Evolutionary conservation across 2,329 filamentous ascomycete species (phyloP).

Genomic region (Fusarium sp.): DNA sequence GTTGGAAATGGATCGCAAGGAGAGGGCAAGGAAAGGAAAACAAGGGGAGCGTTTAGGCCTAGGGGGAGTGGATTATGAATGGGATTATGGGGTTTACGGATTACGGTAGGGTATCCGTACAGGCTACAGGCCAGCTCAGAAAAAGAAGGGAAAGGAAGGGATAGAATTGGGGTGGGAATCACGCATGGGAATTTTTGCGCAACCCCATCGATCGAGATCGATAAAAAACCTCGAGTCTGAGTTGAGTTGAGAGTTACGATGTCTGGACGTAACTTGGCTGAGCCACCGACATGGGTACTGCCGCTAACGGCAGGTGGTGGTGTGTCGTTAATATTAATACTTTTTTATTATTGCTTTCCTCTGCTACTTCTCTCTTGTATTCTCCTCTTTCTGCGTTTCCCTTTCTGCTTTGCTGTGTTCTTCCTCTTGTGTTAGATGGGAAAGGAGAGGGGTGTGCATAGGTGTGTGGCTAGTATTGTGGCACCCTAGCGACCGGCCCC

Average conservation of each 20-base stretch:
- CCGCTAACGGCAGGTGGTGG: constrained; percentile 29
- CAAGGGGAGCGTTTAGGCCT: constrained; percentile 25
- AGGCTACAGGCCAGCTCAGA: constrained; percentile 11
- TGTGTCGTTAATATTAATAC: constrained; percentile 16
- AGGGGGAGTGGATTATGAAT: background rate
- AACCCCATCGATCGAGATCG: constrained; percentile 56
- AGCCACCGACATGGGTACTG: constrained; percentile 39
- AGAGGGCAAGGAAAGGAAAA: constrained; percentile 26
- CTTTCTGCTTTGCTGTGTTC: background rate
- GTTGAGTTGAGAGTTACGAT: constrained; percentile 34
- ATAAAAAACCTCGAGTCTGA: constrained; percentile 45
- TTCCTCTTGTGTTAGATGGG: background rate
- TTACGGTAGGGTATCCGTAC: background rate
- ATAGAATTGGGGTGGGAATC: constrained; percentile 48
- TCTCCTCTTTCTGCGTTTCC: constrained; percentile 8
- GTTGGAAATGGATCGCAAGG: constrained; percentile 22
- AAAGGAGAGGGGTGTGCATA: background rate
- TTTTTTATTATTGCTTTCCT: background rate
- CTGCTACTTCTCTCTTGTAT: background rate
- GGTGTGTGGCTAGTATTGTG: constrained; percentile 15
- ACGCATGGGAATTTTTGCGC: constrained; percentile 50
- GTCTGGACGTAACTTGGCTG: constrained; percentile 32
- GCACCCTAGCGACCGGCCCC: constrained; percentile 6
- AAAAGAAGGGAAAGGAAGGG: constrained; percentile 36
- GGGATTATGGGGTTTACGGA: background rate